phyloP scores from a whole-genome alignment of 2,329 filamentous ascomycete genomes.

The Dactylonectria macrodidyma region DNA sequence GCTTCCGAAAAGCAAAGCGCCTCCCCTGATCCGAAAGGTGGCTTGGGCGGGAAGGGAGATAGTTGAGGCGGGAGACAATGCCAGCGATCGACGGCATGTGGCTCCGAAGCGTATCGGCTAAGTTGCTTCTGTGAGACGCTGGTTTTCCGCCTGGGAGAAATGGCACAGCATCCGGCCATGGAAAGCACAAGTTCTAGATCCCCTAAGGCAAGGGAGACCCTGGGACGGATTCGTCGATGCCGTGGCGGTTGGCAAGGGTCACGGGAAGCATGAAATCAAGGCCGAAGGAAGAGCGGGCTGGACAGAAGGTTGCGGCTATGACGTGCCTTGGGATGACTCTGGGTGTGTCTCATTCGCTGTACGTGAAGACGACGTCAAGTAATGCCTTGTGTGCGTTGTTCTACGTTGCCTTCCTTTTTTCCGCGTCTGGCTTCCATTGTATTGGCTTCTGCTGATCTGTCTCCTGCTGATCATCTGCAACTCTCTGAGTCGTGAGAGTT shows the following conservation, averaged over 20 bases:
- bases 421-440: background rate
- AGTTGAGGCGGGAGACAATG: background rate
- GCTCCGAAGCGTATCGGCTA: background rate
- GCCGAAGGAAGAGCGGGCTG: background rate
- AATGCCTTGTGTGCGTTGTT: background rate
- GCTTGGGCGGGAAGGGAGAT: background rate
- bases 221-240: constrained; percentile 16
- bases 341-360: background rate
- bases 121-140: background rate
- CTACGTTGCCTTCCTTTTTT: background rate
- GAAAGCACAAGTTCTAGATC: background rate
- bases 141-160: background rate
- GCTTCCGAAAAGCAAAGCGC: background rate
- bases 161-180: background rate
- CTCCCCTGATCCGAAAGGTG: background rate
- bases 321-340: background rate
- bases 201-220: background rate
- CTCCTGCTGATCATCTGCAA: background rate
- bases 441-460: background rate
- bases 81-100: background rate
- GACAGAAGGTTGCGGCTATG: constrained; percentile 1
- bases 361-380: background rate
- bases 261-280: background rate
- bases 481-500: background rate
- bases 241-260: constrained; percentile 9